Evolutionary conservation across 176 grass and related monocot species (phyloP).

Genomic region (Bromus sterilis): DNA sequence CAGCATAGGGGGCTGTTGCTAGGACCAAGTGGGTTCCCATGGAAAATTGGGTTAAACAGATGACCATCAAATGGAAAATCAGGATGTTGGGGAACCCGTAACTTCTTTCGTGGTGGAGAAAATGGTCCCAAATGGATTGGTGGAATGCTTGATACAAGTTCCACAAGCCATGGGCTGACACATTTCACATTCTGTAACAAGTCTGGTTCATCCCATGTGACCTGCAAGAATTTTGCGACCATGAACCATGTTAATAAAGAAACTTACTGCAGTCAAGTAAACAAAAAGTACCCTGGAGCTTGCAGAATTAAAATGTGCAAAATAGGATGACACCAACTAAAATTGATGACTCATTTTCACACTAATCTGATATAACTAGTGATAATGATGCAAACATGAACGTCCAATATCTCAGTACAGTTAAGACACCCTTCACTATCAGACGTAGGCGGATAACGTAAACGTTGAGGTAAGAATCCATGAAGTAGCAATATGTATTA

Average conservation of each 20-base stretch:
- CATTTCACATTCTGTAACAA: slow-evolving; percentile 72
- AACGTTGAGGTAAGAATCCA: not conserved
- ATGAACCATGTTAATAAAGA: not conserved
- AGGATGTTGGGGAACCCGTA: slow-evolving; percentile 42
- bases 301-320: not conserved
- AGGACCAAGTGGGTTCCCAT: slow-evolving; percentile 58
- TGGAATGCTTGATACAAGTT: slow-evolving; percentile 64
- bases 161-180: slow-evolving; percentile 74
- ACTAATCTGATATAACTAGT: not conserved
- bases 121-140: slow-evolving; percentile 59
- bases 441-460: not conserved
- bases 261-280: not conserved
- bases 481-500: not conserved
- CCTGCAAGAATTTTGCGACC: slow-evolving; percentile 35
- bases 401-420: not conserved
- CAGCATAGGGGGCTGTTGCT: slow-evolving; percentile 51
- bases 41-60: slow-evolving; percentile 53
- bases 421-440: not conserved
- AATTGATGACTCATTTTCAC: not conserved
- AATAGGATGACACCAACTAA: not conserved
- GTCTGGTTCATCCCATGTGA: slow-evolving; percentile 84
- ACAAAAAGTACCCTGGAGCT: not conserved
- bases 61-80: slow-evolving; percentile 59
- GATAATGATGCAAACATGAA: not conserved
- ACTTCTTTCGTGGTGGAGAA: slow-evolving; percentile 67